Base-by-base conservation (phyloP, 441 rosid genomes). In the Pelargonium fulgidum region DNA sequence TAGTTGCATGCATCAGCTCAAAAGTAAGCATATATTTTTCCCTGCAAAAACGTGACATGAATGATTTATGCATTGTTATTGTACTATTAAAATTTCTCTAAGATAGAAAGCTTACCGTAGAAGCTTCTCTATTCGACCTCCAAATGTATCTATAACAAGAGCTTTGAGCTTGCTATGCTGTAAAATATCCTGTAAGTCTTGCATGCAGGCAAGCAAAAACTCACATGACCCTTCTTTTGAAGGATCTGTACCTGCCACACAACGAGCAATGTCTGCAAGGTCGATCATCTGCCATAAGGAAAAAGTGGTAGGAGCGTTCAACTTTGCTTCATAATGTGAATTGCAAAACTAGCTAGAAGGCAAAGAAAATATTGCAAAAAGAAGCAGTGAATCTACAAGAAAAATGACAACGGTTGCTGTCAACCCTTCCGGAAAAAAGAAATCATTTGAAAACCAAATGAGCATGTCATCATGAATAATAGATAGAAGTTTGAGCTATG, bases 221-320 rank as follows among this genome's bases (percentile, higher is more conserved):
- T 85, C 94, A 68, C 59, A 73, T 10, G 94, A 87, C 14, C 84
- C 88, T 74, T 86, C 94, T 75, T 79, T 85, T 5, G 82, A 77
- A 64, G 84, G 67, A 73, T 88, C 89, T 48, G 92, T 81, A 64
- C 80, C 77, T 70, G 97, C 92, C 42, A 87, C 91, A 78, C 91
- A 90, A 66, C 89, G 89, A 45, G 91, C 92, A 75, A 90, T 89
- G 82, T 90, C 94, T 24, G 92, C 85, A 81, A 90, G 91, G 77
- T 90, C 92, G 80, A 81, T 79, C 89, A 90, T 90, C 97, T 90
- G 83, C 72, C 64, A 80, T 65, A 59, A 66, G 22, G 56, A 62
- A 47, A 52, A 1, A 47, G 56, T 69, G 13, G 70, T 24, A 42
- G 36, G 39, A 50, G 67, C 8, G 47, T 16, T 10, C 36, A 64